Base-by-base conservation (phyloP, 2,329 filamentous ascomycete genomes). In the Diaporthe velutina region DNA sequence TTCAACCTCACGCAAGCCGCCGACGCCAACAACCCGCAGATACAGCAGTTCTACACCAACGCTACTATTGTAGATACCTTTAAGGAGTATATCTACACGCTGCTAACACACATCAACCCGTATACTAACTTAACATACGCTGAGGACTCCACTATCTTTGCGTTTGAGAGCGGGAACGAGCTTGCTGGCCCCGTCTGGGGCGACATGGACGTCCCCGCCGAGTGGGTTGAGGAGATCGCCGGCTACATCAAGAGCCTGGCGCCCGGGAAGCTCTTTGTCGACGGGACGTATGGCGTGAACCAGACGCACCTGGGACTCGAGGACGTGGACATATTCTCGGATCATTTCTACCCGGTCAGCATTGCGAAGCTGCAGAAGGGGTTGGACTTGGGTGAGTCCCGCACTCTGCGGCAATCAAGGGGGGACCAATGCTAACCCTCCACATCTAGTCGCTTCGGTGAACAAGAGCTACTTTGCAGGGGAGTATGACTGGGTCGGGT, bases 271-370 rank as follows among this genome's bases (percentile, higher is more conserved):
- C 82, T 88, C 12, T 80, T 87, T 72, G 80, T 87, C 33, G 86
- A 88, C 76, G 87, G 87, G 66, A 87, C 85, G 17, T 87, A 86
- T 74, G 87, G 86, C n/a, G 80, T 88, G 73, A 87, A 87, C 79
- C 77, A 76, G 70, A 84, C 82, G 10, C 85, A 88, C 77, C 80
- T 88, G 28, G 76, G 40, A 25, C 82, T 88, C 52, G 73, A 81
- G 7, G 84, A 85, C 76, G 80, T 88, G 4, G 87, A 88, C 76
- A 83, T 88, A 35, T 87, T 84, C 78, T 86, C 84, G 19, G 82
- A 88, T 77, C 87, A 88, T 77, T 88, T 83, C 79, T 88, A 88
- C 76, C 86, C 86, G 0, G 77, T 84, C 66, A 81, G 85, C 75
- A 80, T 81, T n/a, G 78, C 78, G 38, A 85, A 84, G 76, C 79